Base-by-base conservation (phyloP, 805 yeast genomes). In the Yamadazyma nakazawae region DNA sequence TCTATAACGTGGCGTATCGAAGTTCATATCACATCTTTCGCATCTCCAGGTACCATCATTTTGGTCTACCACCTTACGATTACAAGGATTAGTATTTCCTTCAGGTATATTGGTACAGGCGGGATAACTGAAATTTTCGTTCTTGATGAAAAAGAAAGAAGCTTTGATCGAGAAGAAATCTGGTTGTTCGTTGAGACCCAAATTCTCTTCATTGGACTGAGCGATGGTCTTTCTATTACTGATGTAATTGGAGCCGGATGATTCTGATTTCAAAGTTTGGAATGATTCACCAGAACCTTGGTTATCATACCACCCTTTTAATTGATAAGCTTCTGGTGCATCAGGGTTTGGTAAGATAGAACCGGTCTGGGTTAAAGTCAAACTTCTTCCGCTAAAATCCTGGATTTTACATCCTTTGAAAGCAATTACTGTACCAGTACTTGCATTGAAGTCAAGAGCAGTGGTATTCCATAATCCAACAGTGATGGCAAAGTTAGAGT, bases 251-350 rank as follows among this genome's bases (percentile, higher is more conserved):
- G 65, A 49, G 17, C 62, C 58, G 1, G 70, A 50, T 2, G 68
- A 51, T 54, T 84, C 90, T 5, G 70, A 63, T 58, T 80, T 82
- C 61, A 88, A 65, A 10, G 82, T 70, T 55, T 79, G 78, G 70
- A 87, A 90, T 34, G 64, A 67, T 46, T 81, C 81, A 45, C 72
- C 67, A 18, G 76, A 75, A 34, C 97, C 97, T 55, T 79, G 81
- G 35, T 85, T 78, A 59, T 89, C 96, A 60, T 82, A 94, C 99
- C 99, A 94, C 6, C 98, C 98, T 65, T 89, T 88, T 55, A 94
- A 76, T 45, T 80, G 76, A 63, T 82, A 89, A 3, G 97, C 92
- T 63, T 89, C 97, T 16, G 88, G 84, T 18, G 87, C 78, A 60
- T 91, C 97, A 2, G 99, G 99, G 58, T 88, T 88, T 11, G 87